Base-by-base conservation (phyloP, 1,139 yeast genomes). In the Lipomyces yarrowii region DNA sequence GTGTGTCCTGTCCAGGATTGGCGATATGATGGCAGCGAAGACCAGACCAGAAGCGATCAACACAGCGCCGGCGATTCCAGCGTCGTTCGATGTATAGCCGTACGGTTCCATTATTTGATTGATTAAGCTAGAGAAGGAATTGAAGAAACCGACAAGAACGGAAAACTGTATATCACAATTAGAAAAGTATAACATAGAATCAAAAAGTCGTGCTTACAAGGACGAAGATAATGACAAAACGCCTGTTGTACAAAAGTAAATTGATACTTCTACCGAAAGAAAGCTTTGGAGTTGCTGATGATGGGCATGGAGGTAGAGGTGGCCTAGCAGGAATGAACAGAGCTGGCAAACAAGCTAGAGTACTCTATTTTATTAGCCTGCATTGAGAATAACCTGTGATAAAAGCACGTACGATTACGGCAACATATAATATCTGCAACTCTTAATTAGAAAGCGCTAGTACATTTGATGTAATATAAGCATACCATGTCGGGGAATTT, bases 131-230 rank as follows among this genome's bases (percentile, higher is more conserved):
- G 78, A 70, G 65, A 75, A 77, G 18, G 80, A 74, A 64, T 77
- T 77, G 73, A 77, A 77, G 61, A 76, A 73, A n/a, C 79, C 80
- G 37, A 77, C 80, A 60, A 74, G 77, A 61, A 76, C 69, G 26
- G 78, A 70, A 61, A 77, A 77, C 72, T 76, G 70, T 63, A 13
- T 2, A 33, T 3, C 6, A 21, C 1, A 26, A 46, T 46, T 42
- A 46, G 18, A 7, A 4, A 8, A 7, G 21, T 18, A 30, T 18
- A 30, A 21, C 21, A 21, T 4, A 15, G 13, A 13, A 48, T 6
- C 10, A 8, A 3, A 15, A 51, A 7, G 13, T n/a, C 11, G 18
- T 1, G 33, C 62, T 15, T 57, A 62, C 64, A 11, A 64, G 37
- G 4, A 65, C 32, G 39, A 75, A 69, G 18, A 75, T 68, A 33